These are phyloP conservation scores for Phytophthora sp. DNA, from an alignment of 352 stramenopile species.

Conservation along the genomic window DNA sequence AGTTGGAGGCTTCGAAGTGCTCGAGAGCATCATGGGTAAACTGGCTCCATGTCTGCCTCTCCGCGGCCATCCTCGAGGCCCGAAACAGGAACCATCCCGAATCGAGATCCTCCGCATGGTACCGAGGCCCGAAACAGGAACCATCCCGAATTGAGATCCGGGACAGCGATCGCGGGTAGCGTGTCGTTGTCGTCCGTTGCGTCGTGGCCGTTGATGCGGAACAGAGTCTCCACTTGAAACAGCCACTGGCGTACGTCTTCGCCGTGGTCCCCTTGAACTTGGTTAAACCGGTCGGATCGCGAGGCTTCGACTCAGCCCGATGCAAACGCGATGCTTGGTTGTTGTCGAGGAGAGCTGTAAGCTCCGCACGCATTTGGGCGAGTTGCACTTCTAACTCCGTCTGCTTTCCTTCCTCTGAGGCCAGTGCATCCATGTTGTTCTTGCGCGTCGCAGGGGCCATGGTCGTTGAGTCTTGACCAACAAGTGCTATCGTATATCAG, in stretches of 20 bases:
- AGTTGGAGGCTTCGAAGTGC: constrained; percentile 26
- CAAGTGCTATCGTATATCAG: constrained; percentile 24
- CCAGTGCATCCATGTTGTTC: no score
- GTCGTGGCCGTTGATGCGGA: constrained; percentile 19
- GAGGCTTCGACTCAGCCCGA: neutral
- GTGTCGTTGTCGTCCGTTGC: constrained; percentile 6
- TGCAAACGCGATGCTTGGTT: neutral
- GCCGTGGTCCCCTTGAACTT: constrained; percentile 18
- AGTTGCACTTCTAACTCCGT: no score
- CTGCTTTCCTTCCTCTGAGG: neutral
- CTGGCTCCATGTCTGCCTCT: constrained; percentile 22
- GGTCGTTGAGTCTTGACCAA: constrained; percentile 17
- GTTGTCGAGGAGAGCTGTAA: constrained; percentile 4
- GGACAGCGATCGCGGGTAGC: constrained; percentile 8
- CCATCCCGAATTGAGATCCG: constrained; percentile 17
- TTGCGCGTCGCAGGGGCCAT: constrained; percentile 18
- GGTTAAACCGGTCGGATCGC: constrained; percentile 8
- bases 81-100: constrained; percentile 30
- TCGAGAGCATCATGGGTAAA: no score
- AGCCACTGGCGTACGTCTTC: constrained; percentile 29
- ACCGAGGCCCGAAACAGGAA: no score
- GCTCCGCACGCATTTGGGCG: neutral
- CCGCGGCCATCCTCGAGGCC: constrained; percentile 6
- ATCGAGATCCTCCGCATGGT: no score
- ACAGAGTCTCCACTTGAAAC: constrained; percentile 25